Percentiles rank a stretch among this genome's conserved stretches.
Conservation (phyloP, 768 basidiomycete species). For the Leucogyrophana mollusca region DNA sequence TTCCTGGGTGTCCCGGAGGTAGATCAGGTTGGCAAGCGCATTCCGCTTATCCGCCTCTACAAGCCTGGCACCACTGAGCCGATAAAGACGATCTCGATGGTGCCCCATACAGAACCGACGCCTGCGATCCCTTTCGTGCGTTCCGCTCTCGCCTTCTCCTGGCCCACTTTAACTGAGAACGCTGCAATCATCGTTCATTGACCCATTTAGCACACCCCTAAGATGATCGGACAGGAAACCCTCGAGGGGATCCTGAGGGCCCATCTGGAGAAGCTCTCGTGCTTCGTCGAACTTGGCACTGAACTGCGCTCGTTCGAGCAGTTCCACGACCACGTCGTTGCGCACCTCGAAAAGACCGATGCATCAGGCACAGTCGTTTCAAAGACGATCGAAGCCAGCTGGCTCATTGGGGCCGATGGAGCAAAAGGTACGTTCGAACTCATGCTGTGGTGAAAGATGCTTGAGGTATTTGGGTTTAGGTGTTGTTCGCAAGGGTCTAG, state of each 20-base stretch:
- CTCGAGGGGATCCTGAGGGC: conserved; percentile 31
- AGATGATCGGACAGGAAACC: conserved; percentile 22
- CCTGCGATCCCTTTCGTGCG: conserved; percentile 8
- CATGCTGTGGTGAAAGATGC: background rate
- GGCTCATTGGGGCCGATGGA: conserved; percentile 39
- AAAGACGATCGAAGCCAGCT: conserved; percentile 22
- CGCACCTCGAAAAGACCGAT: conserved; percentile 18
- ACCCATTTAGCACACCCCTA: conserved; percentile 13
- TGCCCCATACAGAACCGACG: conserved; percentile 4
- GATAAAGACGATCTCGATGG: conserved; percentile 1
- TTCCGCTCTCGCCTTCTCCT: background rate
- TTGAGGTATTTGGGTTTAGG: conserved; percentile 14
- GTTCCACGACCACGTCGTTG: conserved; percentile 26
- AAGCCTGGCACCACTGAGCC: conserved; percentile 10
- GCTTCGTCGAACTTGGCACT: conserved; percentile 31
- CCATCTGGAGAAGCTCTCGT: conserved; percentile 22
- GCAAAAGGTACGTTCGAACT: conserved; percentile 27
- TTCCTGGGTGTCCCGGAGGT: conserved; percentile 38
- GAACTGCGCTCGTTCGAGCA: conserved; percentile 36
- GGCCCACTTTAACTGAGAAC: background rate
- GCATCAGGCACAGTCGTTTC: conserved; percentile 12
- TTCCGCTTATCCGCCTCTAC: conserved; percentile 32
- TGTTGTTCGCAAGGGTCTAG: conserved; percentile 31
- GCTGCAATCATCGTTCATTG: background rate
- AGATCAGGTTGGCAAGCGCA: conserved; percentile 24